Conservation (phyloP, 768 basidiomycete genomes). For the Russula sp. region DNA sequence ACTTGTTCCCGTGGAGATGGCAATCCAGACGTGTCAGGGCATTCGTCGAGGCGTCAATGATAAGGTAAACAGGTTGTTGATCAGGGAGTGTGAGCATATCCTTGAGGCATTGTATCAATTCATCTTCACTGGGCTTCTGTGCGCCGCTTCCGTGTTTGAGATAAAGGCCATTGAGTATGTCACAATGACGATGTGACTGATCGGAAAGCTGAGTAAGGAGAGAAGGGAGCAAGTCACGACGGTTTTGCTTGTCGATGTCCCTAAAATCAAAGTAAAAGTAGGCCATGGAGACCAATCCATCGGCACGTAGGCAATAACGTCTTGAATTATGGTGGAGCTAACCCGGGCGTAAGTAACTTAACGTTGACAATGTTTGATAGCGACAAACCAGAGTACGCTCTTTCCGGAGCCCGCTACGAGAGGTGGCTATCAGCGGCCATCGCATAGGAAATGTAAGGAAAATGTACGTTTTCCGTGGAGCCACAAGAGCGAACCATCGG, state of each 20-base stretch:
- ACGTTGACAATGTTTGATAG: neutral
- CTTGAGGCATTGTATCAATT: neutral
- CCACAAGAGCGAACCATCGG: neutral
- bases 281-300: neutral
- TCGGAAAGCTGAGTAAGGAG: neutral
- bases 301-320: neutral
- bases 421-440: neutral
- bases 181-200: neutral
- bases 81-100: neutral
- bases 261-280: conserved; percentile 7
- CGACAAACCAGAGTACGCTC: neutral
- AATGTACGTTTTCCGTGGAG: conserved; percentile 3
- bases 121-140: neutral
- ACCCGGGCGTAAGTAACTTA: neutral
- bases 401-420: neutral
- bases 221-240: neutral
- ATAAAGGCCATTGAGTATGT: neutral
- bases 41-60: conserved; percentile 2
- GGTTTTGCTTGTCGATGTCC: neutral
- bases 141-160: neutral
- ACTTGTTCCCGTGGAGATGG: conserved; percentile 3
- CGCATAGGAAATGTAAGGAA: too few species aligned
- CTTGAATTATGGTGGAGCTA: conserved; percentile 2
- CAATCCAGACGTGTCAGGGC: neutral
- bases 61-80: neutral